Base-by-base conservation (phyloP, 306 rosid genomes). In the Adenanthera pavonina region DNA sequence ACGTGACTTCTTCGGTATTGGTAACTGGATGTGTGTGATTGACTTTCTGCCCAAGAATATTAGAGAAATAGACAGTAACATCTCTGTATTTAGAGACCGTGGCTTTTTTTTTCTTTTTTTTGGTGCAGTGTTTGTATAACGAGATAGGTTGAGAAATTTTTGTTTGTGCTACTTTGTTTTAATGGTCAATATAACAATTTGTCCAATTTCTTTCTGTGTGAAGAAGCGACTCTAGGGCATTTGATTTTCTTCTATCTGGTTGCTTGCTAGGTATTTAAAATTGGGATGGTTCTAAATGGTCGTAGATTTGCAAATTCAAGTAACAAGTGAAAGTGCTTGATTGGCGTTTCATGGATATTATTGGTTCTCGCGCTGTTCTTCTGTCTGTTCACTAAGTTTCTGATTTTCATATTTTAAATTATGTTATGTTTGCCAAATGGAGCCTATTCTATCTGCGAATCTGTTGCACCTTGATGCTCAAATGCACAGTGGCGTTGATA, bases 231-330 rank as follows among this genome's bases (percentile, higher is more conserved):
- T 76, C 49, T 53, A 33, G 57, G 69, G 17, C 49, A 47, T 83
- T 61, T 52, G 74, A n/a, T 53, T 34, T 7, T 46, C 64, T 79
- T 59, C 40, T 65, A 47, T 62, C 35, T 34, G 6, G 57, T 70
- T 43, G 53, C 73, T 10, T 20, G 13, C 30, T 41, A 33, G 54
- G n/a, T 35, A 51, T 25, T 69, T 68, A 16, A 75, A 75, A 3
- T 57, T 57, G 35, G 34, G 57, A 41, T 77, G 74, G 61, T 30
- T 61, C 56, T 33, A 65, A 64, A 69, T 75, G 81, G 40, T 74
- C 11, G 30, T 30, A 41, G 80, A 61, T 43, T 34, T 56, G 35
- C 47, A 19, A 66, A n/a, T 78, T 69, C 75, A 78, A 62, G 38
- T 36, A 5, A 78, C 7, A 69, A 69, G 7, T 51, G 47, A 2